Conservation (phyloP, 164 flowering plant species). For the Buxus sempervirens region DNA sequence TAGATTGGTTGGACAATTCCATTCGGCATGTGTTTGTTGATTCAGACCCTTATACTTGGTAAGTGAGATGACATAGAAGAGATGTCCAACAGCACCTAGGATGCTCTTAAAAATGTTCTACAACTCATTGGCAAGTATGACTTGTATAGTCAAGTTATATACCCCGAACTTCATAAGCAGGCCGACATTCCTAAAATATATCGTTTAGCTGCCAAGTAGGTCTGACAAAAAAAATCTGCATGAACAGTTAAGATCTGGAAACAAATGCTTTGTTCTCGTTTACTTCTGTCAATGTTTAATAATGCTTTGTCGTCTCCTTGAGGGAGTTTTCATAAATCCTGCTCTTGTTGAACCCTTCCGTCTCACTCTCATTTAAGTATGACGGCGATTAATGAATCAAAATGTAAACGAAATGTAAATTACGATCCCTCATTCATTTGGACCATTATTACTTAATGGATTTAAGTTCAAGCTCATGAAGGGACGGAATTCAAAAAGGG, state of each 20-base stretch:
- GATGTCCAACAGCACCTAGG: slow-evolving; percentile 84
- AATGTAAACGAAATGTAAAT: slow-evolving; percentile 60
- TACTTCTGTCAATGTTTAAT: no score
- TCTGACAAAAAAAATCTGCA: slow-evolving; percentile 11
- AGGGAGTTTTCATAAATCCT: slow-evolving; percentile 98
- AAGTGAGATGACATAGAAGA: slow-evolving; percentile 93
- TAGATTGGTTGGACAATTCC: no score
- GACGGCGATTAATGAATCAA: no score
- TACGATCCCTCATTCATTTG: no score
- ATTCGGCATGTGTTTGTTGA: slow-evolving; percentile 15
- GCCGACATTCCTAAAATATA: slow-evolving; percentile 94
- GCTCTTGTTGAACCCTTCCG: slow-evolving; percentile 95
- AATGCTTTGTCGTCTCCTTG: slow-evolving; percentile 17
- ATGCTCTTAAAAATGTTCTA: slow-evolving; percentile 79
- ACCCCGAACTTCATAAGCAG: slow-evolving; percentile 97
- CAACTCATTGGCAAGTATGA: slow-evolving; percentile 94
- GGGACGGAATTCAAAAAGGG: neutral
- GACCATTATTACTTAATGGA: neutral
- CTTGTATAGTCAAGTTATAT: slow-evolving; percentile 97
- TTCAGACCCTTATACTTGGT: slow-evolving; percentile 94
- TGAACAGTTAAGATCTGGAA: no score
- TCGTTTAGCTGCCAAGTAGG: slow-evolving; percentile 97
- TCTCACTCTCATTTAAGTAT: no score
- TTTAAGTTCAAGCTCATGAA: neutral
- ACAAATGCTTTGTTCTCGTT: no score